phyloP scores from a whole-genome alignment of 1,284 basidiomycete genomes.

The Tilletia caries region DNA sequence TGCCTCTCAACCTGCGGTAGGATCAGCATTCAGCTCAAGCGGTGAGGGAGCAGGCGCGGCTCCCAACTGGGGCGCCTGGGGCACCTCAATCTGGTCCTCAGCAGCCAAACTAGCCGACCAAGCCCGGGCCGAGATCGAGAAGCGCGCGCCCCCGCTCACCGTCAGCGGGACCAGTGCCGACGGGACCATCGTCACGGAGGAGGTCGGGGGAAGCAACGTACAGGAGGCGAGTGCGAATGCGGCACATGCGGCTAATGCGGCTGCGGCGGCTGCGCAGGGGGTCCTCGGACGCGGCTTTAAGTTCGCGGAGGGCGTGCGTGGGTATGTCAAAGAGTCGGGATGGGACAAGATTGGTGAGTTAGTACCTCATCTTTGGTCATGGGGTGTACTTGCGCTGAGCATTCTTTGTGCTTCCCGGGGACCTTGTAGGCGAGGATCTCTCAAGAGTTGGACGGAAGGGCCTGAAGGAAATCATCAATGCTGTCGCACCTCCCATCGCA shows the following conservation, averaged over 20 bases:
- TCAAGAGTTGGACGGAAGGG: slow-evolving; percentile 40
- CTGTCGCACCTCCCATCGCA: slow-evolving; percentile 93
- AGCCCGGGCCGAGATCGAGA: slow-evolving; percentile 48
- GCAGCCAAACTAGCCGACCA: slow-evolving; percentile 50
- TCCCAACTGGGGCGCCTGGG: slow-evolving; percentile 69
- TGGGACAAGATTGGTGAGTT: slow-evolving; percentile 36
- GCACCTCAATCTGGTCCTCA: slow-evolving; percentile 59
- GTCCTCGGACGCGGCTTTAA: slow-evolving; percentile 25
- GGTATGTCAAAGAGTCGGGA: slow-evolving; percentile 39
- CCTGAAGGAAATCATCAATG: slow-evolving; percentile 75
- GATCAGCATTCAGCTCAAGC: slow-evolving; percentile 50
- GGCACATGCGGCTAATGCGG: neutral
- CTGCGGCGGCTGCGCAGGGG: neutral
- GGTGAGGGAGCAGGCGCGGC: slow-evolving; percentile 71
- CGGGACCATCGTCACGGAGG: neutral
- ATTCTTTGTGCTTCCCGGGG: neutral
- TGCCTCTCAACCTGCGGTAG: neutral
- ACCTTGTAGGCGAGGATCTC: slow-evolving; percentile 34
- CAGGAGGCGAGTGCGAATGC: neutral
- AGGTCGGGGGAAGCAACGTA: neutral
- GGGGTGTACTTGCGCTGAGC: neutral
- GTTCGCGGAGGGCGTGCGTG: slow-evolving; percentile 41
- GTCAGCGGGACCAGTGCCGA: neutral
- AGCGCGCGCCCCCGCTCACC: slow-evolving; percentile 24
- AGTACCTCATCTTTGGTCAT: neutral